phyloP scores from a whole-genome alignment of 176 grass and related monocot species.

The Oryza meyeriana region DNA sequence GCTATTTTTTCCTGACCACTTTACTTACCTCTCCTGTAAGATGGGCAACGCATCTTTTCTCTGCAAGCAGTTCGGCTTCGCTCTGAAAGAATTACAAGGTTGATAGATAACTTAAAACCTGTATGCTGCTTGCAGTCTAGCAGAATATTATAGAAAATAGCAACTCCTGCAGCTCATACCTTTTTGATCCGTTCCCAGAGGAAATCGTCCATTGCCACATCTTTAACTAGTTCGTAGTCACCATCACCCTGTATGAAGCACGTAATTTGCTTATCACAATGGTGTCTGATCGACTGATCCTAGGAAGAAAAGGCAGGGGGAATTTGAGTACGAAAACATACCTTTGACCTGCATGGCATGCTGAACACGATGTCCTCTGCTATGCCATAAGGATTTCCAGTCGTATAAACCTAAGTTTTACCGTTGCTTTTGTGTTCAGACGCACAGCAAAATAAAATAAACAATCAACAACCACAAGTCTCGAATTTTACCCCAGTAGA shows the following conservation, averaged over 20 bases:
- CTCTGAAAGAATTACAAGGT: slow-evolving; percentile 53
- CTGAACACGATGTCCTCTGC: slow-evolving; percentile 92
- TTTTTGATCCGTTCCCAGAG: slow-evolving; percentile 85
- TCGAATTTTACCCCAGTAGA: slow-evolving; percentile 72
- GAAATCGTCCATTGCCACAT: slow-evolving; percentile 84
- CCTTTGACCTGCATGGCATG: slow-evolving; percentile 92
- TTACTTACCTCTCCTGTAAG: slow-evolving; percentile 87
- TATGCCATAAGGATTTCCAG: slow-evolving; percentile 88
- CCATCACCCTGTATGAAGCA: slow-evolving; percentile 66
- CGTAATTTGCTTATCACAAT: background rate
- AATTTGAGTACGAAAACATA: slow-evolving; percentile 11
- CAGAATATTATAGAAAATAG: background rate
- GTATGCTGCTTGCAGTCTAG: background rate
- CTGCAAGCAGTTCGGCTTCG: slow-evolving; percentile 87
- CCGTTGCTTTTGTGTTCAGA: slow-evolving; percentile 8
- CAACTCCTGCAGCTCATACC: slow-evolving; percentile 30
- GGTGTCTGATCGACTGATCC: background rate
- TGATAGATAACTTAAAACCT: background rate
- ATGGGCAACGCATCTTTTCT: slow-evolving; percentile 94
- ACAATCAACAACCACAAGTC: background rate
- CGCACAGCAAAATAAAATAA: background rate
- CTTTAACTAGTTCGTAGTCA: slow-evolving; percentile 75
- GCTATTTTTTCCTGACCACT: background rate
- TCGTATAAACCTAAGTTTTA: slow-evolving; percentile 73
- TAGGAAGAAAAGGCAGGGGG: background rate